Base-by-base conservation (phyloP, 352 stramenopile genomes). In the Phytopythium litorale region DNA sequence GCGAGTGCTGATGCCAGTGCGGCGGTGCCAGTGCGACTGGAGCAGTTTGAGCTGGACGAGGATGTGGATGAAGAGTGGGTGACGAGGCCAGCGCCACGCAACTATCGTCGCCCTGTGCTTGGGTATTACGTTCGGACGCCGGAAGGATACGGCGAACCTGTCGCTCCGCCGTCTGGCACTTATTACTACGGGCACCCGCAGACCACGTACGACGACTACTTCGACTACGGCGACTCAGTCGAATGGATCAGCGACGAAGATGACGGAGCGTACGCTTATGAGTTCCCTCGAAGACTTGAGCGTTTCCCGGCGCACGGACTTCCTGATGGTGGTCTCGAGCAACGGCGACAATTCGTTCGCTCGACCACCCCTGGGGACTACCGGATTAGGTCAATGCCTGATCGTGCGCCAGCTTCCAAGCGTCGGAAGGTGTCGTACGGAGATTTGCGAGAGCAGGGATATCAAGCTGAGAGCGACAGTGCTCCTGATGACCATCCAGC, bases 171-270 rank as follows among this genome's bases (percentile, higher is more conserved):
- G 25, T 6, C 38, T 32, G 37, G 19, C 13, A 40, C 55, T 0
- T 60, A 60, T 28, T 60, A 53, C 40, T 60, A 53, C 35, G 37
- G 15, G 7, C 23, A 15, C 15, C 23, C 55, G 9, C 37, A 43
- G 15, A n/a, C 28, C 8, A 5, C 30, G 38, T 60, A 60, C 18
- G 37, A 70, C 77, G 70, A 76, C 21, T 74, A 72, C 59, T 43
- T 53, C 23, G 67, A 72, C 45, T 67, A 73, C 15, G 67, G 67
- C 32, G 70, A 78, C 32, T 40, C 25, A 16, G 53, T 70, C 42
- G 64, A 74, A 37, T 81, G 70, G 73, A 67, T 78, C 54, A 70
- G 48, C 30, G 72, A 76, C 2, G 64, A 76, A 2, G 70, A 76
- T 45, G 67, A 78, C 19, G 56, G 70, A 40, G 55, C 42, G 23